Evolutionary conservation across 345 rosid genomes (phyloP).

Genomic region (Leavenworthia alabamica): DNA sequence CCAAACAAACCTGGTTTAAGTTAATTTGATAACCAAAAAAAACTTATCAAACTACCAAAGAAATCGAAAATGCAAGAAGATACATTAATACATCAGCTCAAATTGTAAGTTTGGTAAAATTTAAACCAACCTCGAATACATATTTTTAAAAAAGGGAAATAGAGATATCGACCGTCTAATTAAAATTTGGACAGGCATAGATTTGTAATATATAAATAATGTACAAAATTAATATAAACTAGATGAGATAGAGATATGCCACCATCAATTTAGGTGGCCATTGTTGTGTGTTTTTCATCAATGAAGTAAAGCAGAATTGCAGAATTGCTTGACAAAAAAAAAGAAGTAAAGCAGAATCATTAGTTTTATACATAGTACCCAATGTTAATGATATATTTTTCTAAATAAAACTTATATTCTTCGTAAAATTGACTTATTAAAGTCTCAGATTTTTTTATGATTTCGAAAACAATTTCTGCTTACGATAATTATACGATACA

Average conservation of each 20-base stretch:
- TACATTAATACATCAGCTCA: neutral
- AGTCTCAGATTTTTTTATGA: too few relatives aligned
- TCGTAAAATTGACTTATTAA: neutral
- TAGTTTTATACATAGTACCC: too few relatives aligned
- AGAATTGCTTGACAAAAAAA: too few relatives aligned
- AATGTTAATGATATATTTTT: too few relatives aligned
- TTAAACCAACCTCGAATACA: neutral
- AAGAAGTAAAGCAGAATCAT: neutral
- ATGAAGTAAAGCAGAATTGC: too few relatives aligned
- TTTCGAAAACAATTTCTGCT: too few relatives aligned
- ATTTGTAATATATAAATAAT: neutral
- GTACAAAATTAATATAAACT: neutral
- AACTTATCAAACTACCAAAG: neutral
- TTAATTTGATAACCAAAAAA: neutral
- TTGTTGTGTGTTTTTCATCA: neutral
- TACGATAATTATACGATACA: too few relatives aligned
- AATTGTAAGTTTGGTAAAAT: neutral
- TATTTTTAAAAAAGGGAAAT: too few relatives aligned
- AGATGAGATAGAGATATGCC: constrained; percentile 2
- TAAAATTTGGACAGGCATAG: neutral
- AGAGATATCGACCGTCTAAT: neutral
- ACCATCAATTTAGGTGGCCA: constrained; percentile 4
- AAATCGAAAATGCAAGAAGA: neutral
- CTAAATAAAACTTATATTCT: neutral
- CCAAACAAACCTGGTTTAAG: neutral